These are phyloP conservation scores for Saturnispora ahearnii DNA, from an alignment of 805 yeast genomes.

Conservation along the genomic window DNA sequence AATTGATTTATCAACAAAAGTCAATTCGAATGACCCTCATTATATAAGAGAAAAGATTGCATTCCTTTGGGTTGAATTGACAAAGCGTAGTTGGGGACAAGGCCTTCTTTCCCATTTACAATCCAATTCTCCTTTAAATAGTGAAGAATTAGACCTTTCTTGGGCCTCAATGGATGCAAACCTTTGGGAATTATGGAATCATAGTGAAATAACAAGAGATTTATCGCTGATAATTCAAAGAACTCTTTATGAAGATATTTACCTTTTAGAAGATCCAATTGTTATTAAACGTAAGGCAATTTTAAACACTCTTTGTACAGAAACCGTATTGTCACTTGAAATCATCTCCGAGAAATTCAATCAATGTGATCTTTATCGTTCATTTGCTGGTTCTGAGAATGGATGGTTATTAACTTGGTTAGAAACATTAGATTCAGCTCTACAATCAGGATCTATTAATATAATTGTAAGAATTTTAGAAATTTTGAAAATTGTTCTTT, in stretches of 20 bases:
- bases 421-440: constrained; percentile 39
- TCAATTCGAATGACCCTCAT: constrained; percentile 67
- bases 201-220: constrained; percentile 57
- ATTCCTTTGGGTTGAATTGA: constrained; percentile 81
- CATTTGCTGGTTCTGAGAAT: constrained; percentile 57
- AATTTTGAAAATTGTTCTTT: constrained; percentile 79
- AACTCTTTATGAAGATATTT: constrained; percentile 88
- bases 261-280: constrained; percentile 82
- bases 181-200: constrained; percentile 66
- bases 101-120: constrained; percentile 32
- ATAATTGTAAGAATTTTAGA: constrained; percentile 58
- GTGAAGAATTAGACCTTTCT: constrained; percentile 45
- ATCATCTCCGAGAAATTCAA: constrained; percentile 58
- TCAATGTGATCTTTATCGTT: constrained; percentile 50
- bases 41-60: constrained; percentile 86
- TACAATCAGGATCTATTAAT: constrained; percentile 17
- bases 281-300: constrained; percentile 74
- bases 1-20: constrained; percentile 60
- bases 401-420: constrained; percentile 89
- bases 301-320: constrained; percentile 74
- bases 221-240: constrained; percentile 69
- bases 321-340: constrained; percentile 65
- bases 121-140: not conserved
- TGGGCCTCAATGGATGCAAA: constrained; percentile 87
- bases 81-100: constrained; percentile 87